Percentiles rank a stretch among this genome's conserved stretches.
Evolutionary conservation across 768 basidiomycete genomes (phyloP).

Genomic region (Mycena capillaripes): DNA sequence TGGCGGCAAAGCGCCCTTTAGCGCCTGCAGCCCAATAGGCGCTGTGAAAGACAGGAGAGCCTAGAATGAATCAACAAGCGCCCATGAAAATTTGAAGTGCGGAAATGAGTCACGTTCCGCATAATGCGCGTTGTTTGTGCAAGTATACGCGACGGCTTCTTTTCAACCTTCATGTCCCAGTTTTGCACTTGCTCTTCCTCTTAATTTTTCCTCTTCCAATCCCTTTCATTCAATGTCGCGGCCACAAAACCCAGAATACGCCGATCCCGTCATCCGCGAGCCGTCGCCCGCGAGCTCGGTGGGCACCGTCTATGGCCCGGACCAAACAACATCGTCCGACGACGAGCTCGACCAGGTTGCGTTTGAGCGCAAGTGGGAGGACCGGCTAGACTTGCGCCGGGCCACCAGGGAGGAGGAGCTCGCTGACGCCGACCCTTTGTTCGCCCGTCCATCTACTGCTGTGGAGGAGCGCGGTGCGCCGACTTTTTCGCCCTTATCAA

Average conservation of each 20-base stretch:
- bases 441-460: constrained; percentile 45
- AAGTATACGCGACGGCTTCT: constrained; percentile 14
- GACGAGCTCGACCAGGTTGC: constrained; percentile 55
- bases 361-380: constrained; percentile 61
- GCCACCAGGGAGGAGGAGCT: constrained; percentile 56
- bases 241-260: constrained; percentile 54
- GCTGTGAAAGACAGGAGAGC: too few species aligned
- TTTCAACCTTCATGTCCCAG: constrained; percentile 8
- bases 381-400: constrained; percentile 52
- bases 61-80: too few species aligned
- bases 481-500: background rate
- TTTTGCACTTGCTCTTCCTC: background rate
- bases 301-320: constrained; percentile 60
- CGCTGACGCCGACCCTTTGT: constrained; percentile 56
- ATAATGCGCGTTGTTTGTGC: background rate
- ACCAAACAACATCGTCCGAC: constrained; percentile 63
- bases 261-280: constrained; percentile 60
- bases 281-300: constrained; percentile 68
- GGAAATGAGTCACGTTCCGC: background rate
- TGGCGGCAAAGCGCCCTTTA: too few species aligned
- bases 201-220: background rate
- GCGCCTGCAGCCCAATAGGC: too few species aligned
- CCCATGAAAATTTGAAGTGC: too few species aligned
- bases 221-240: constrained; percentile 18
- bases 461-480: constrained; percentile 54